Evolutionary conservation across 495 filamentous ascomycete genomes (phyloP).

Genomic region (Barbatosphaeria neglecta): DNA sequence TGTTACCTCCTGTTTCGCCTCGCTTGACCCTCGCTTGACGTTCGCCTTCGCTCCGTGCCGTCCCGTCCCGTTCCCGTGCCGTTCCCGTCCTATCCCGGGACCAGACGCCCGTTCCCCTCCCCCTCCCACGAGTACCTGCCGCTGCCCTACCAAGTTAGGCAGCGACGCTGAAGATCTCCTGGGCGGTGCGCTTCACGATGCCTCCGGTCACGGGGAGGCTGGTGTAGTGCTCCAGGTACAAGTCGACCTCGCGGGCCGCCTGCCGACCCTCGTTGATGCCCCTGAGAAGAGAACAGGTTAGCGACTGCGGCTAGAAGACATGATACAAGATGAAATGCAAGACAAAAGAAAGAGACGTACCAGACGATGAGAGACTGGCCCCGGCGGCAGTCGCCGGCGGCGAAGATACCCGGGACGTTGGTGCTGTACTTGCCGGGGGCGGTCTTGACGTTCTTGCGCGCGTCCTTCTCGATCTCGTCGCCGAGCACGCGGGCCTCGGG

Average conservation of each 20-base stretch:
- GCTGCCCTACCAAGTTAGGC: too few species aligned
- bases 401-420: constrained; percentile 82
- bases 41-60: too few species aligned
- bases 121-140: too few species aligned
- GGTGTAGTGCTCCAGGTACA: constrained; percentile 73
- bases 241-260: constrained; percentile 86
- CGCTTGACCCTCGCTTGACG: too few species aligned
- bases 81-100: too few species aligned
- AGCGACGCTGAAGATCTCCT: constrained; percentile 43
- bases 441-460: constrained; percentile 96
- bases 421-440: constrained; percentile 80
- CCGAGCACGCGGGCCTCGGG: constrained; percentile 86
- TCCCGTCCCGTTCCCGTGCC: too few species aligned
- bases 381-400: constrained; percentile 91
- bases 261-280: constrained; percentile 98
- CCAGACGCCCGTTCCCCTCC: too few species aligned
- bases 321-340: background rate
- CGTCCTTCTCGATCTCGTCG: constrained; percentile 80
- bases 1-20: too few species aligned
- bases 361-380: constrained; percentile 97
- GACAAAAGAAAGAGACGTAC: constrained; percentile 40
- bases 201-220: constrained; percentile 86
- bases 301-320: constrained; percentile 2
- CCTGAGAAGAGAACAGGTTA: constrained; percentile 37
- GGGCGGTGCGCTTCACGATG: constrained; percentile 74